Evolutionary conservation across 345 rosid species (phyloP).

Genomic region (Ricinus communis): DNA sequence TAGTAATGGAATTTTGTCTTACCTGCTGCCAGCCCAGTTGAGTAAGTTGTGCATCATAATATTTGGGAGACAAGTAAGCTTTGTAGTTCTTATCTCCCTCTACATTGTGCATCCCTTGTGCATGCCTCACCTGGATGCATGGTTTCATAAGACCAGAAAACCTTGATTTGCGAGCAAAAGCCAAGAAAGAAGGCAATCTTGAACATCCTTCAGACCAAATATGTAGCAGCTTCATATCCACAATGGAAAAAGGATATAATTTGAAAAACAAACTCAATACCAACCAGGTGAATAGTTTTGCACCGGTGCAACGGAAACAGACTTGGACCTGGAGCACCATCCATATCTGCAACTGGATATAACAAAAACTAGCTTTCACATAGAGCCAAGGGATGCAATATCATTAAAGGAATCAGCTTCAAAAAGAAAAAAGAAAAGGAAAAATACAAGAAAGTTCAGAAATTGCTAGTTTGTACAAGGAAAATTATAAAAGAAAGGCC

Average conservation of each 20-base stretch:
- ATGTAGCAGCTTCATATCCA: constrained; percentile 43
- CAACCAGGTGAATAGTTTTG: constrained; percentile 88
- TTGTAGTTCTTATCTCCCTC: constrained; percentile 90
- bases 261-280: constrained; percentile 42
- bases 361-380: constrained; percentile 1
- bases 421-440: neutral
- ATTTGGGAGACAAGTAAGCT: constrained; percentile 79
- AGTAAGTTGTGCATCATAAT: constrained; percentile 88
- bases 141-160: constrained; percentile 49
- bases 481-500: neutral
- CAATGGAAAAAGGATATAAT: constrained; percentile 17
- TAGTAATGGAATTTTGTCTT: neutral
- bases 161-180: constrained; percentile 46
- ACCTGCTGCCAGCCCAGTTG: constrained; percentile 96
- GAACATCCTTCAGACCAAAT: constrained; percentile 43
- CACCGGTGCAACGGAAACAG: constrained; percentile 92
- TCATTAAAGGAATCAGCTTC: too few species aligned
- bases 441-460: neutral
- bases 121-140: constrained; percentile 93
- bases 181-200: constrained; percentile 51
- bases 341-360: constrained; percentile 67
- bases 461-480: neutral
- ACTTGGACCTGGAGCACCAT: constrained; percentile 54
- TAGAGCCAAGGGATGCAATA: neutral
- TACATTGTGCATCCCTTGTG: constrained; percentile 95